Evolutionary conservation across 2,329 filamentous ascomycete genomes (phyloP), one percentile per base, ranked within the genome.

Genomic region (Chrysoporthe puriensis): DNA sequence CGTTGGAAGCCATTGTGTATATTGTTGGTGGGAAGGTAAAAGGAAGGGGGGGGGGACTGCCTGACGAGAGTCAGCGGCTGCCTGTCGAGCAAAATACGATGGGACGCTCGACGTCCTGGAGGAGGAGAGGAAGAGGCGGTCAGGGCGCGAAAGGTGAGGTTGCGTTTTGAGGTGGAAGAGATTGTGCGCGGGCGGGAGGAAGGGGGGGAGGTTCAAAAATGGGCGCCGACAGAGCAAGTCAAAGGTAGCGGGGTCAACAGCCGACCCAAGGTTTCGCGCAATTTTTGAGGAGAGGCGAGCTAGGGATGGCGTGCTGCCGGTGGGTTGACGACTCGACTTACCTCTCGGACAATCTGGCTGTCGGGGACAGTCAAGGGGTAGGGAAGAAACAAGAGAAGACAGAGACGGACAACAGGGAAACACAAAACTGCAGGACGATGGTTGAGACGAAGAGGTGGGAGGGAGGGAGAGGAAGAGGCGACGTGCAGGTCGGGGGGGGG

Each of bases 1-100:
- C 59, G 81, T 85, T 86, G 79, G 66, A 8, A 42, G 69, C 67
- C 89, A 91, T 91, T 83, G 78, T 89, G 84, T 43, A 44, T 26
- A 26, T 42, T 13, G 36, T 13, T 36, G 46, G 1, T 46, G 42
- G 13, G 42, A 40, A 26, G n/a, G 36, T n/a, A 13, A 26, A 54
- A 14, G 32, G 6, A 21, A 44, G 36, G 44, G 60, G 11, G 60
- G 11, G 66, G 44, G 58, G 62, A 69, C 58, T 40, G 42, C 11
- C 16, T 18, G 57, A 60, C 21, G 7, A 7, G 9, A 42, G 13
- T 42, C n/a, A 42, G 36, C 36, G 6, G 34, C n/a, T 42, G 42
- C n/a, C n/a, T 21, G 21, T 60, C 13, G 21, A 54, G 21, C 0
- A 2, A 34, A 32, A n/a, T 52, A 52, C 21, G 26, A 34, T 13